These are phyloP conservation scores for Tilletia horrida DNA, from an alignment of 1,284 basidiomycete species.

Conservation along the genomic window DNA sequence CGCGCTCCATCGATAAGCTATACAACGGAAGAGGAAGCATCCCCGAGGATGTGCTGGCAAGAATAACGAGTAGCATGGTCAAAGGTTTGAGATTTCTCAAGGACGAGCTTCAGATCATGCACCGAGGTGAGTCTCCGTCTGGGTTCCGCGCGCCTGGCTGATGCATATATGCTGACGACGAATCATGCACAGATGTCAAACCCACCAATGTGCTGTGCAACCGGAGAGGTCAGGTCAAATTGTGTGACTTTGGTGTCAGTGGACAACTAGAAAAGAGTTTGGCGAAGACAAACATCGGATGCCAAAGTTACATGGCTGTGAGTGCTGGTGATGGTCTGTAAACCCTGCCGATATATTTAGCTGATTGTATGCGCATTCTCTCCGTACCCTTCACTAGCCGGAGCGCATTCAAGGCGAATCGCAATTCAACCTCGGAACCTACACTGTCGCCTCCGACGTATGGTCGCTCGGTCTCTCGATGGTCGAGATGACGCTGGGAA, in stretches of 20 bases:
- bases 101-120: conserved; percentile 93
- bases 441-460: conserved; percentile 94
- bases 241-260: conserved; percentile 97
- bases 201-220: conserved; percentile 96
- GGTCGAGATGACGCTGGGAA: conserved; percentile 86
- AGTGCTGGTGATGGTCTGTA: neutral
- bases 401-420: conserved; percentile 94
- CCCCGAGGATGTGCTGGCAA: conserved; percentile 78
- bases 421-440: conserved; percentile 77
- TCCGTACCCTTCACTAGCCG: conserved; percentile 57
- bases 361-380: neutral
- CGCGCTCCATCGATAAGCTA: conserved; percentile 85
- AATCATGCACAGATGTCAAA: conserved; percentile 70
- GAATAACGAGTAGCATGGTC: conserved; percentile 78
- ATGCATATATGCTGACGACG: neutral
- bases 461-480: conserved; percentile 97
- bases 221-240: conserved; percentile 80
- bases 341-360: neutral
- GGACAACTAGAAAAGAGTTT: conserved; percentile 93
- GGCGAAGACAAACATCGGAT: conserved; percentile 97
- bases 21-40: conserved; percentile 60
- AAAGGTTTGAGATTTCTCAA: conserved; percentile 92
- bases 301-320: conserved; percentile 92
- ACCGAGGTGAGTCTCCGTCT: conserved; percentile 60
- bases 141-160: neutral